phyloP scores from a whole-genome alignment of 1,139 yeast species.

The Hyphopichia burtonii region DNA sequence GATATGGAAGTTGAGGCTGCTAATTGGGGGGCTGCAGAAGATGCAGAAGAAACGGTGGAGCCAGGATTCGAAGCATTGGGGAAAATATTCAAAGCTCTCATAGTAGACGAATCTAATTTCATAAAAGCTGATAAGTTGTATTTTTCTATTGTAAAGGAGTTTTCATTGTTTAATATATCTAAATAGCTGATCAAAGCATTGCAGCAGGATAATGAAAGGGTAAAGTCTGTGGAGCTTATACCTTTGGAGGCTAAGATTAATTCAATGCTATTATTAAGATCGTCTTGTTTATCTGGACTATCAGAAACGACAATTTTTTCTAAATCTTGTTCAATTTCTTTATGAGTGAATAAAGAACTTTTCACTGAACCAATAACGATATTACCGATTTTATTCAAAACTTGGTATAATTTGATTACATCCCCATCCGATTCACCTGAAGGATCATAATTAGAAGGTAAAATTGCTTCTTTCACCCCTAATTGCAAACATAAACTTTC shows the following conservation, averaged over 20 bases:
- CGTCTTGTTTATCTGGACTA: constrained; percentile 17
- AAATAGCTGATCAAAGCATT: constrained; percentile 67
- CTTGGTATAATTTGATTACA: constrained; percentile 53
- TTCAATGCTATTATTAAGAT: constrained; percentile 35
- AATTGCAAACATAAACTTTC: constrained; percentile 84
- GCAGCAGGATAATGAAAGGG: constrained; percentile 45
- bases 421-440: constrained; percentile 35
- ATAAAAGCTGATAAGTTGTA: constrained; percentile 76
- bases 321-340: constrained; percentile 74
- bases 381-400: constrained; percentile 69
- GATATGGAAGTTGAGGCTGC: constrained; percentile 30
- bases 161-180: constrained; percentile 44
- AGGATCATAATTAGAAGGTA: constrained; percentile 47
- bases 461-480: constrained; percentile 81
- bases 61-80: constrained; percentile 35
- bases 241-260: constrained; percentile 62
- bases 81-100: constrained; percentile 81
- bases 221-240: constrained; percentile 35
- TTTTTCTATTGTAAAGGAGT: constrained; percentile 52
- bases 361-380: constrained; percentile 65
- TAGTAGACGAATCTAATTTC: constrained; percentile 89
- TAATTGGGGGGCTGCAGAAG: constrained; percentile 27
- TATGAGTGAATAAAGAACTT: constrained; percentile 53
- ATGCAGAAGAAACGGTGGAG: constrained; percentile 15
- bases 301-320: constrained; percentile 54